Evolutionary conservation across 2,329 filamentous ascomycete species (phyloP).

Genomic region (Biscogniauxia marginata): DNA sequence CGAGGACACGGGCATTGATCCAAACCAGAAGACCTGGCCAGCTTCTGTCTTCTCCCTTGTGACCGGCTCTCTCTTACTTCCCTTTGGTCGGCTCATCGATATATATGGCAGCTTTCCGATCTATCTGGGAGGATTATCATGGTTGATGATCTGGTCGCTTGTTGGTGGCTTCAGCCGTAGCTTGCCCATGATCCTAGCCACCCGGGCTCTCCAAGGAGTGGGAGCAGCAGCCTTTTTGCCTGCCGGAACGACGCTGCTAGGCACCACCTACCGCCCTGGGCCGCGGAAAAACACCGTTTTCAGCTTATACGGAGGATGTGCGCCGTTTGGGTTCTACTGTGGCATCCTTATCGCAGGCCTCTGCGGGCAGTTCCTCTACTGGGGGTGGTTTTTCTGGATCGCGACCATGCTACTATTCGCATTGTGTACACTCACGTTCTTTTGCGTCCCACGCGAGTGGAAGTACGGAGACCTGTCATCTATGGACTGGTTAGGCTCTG

Average conservation of each 20-base stretch:
- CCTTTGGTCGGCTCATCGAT: slow-evolving; percentile 58
- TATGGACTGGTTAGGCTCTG: slow-evolving; percentile 67
- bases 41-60: slow-evolving; percentile 56
- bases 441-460: slow-evolving; percentile 19
- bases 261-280: slow-evolving; percentile 61
- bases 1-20: slow-evolving; percentile 59
- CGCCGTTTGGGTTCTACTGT: slow-evolving; percentile 50
- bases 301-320: slow-evolving; percentile 52
- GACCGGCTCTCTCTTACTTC: slow-evolving; percentile 56
- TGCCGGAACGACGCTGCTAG: slow-evolving; percentile 62
- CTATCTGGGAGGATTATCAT: slow-evolving; percentile 55
- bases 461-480: slow-evolving; percentile 8
- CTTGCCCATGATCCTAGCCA: slow-evolving; percentile 67
- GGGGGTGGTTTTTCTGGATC: slow-evolving; percentile 67
- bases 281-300: slow-evolving; percentile 64
- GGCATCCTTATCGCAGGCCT: slow-evolving; percentile 65
- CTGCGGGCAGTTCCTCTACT: slow-evolving; percentile 53
- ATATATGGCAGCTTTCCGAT: slow-evolving; percentile 60
- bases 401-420: slow-evolving; percentile 40
- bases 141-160: slow-evolving; percentile 66
- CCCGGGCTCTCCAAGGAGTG: slow-evolving; percentile 69
- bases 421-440: slow-evolving; percentile 8
- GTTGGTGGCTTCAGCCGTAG: slow-evolving; percentile 66
- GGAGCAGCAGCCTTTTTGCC: slow-evolving; percentile 70
- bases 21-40: slow-evolving; percentile 57